These are phyloP conservation scores for Leucoagaricus sp. DNA, from an alignment of 1,284 basidiomycete species.

Conservation along the genomic window DNA sequence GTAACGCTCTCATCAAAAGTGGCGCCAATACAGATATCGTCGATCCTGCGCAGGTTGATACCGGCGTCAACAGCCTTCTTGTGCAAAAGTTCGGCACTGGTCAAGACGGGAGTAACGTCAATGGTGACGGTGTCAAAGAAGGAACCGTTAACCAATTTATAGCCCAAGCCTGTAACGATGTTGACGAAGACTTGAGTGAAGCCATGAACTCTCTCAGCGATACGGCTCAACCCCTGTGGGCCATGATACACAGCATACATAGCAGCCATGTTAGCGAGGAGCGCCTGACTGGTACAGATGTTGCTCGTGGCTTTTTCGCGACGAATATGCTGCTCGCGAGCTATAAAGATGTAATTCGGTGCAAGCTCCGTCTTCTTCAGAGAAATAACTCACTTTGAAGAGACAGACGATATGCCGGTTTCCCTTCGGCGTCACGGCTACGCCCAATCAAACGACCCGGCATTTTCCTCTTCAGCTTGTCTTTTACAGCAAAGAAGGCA, in stretches of 20 bases:
- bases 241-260: slow-evolving; percentile 99
- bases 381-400: slow-evolving; percentile 75
- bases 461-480: slow-evolving; percentile 95
- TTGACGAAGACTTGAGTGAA: slow-evolving; percentile 81
- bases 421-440: slow-evolving; percentile 84
- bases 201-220: slow-evolving; percentile 90
- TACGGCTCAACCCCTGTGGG: slow-evolving; percentile 81
- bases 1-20: slow-evolving; percentile 93
- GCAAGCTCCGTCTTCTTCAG: neutral
- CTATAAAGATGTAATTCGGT: slow-evolving; percentile 38
- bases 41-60: slow-evolving; percentile 87
- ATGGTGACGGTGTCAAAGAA: slow-evolving; percentile 98
- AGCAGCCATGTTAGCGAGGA: slow-evolving; percentile 95
- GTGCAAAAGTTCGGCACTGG: slow-evolving; percentile 71
- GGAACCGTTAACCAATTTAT: slow-evolving; percentile 58
- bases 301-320: slow-evolving; percentile 96
- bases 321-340: slow-evolving; percentile 95
- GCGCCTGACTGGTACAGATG: slow-evolving; percentile 91
- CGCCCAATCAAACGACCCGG: slow-evolving; percentile 93
- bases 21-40: slow-evolving; percentile 80
- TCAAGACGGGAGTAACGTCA: slow-evolving; percentile 64
- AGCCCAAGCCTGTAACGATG: slow-evolving; percentile 74
- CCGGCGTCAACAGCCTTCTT: slow-evolving; percentile 63
- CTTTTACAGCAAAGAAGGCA: slow-evolving; percentile 94
- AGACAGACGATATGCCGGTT: slow-evolving; percentile 89